Evolutionary conservation across 2,329 filamentous ascomycete genomes (phyloP), one percentile per base, ranked within the genome.

Genomic region (Fusarium buxicola): DNA sequence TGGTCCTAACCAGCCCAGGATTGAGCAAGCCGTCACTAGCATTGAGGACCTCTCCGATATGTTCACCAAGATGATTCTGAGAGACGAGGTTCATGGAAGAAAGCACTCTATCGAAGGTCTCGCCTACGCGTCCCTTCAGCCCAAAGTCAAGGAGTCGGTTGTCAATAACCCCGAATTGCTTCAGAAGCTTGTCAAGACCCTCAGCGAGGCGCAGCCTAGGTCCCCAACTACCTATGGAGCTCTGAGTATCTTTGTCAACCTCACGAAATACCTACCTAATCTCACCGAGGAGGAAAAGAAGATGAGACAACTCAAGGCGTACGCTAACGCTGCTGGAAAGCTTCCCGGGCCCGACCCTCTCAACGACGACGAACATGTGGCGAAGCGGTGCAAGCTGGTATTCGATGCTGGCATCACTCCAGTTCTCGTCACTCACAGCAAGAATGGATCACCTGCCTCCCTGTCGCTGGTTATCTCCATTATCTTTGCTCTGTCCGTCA

Each of bases 281-380:
- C 82, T 94, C 35, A 89, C 92, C 0, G 94, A 97, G 63, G 95
- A 99, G 76, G 90, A 97, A 70, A 95, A 94, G 79, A 92, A 92
- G 72, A 92, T 99, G 80, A 86, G 86, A 7, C 92, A 99, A 74
- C 84, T 99, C 39, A 97, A 96, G 80, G 92, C 93, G 3, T 99
- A 98, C 70, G 95, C 95, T 12, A 92, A 96, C 72, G 91, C 92
- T 1, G 88, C 89, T 6, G 93, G 92, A 70, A 85, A 86, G 59
- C 73, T 84, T n/a, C 74, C 81, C 0, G 79, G 83, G 3, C 80
- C 84, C 1, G 87, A 94, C 71, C 86, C 87, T 8, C 81, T 96
- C 0, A 89, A 95, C 55, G 86, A 93, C 59, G 89, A 96, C 55
- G 82, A 89, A 3, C 87, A 91, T 65, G 93, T 96, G 30, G 82